Percentiles rank a stretch among this genome's conserved stretches.
phyloP scores from a whole-genome alignment of 2,329 filamentous ascomycete genomes.

The Colletotrichum eremochloae region DNA sequence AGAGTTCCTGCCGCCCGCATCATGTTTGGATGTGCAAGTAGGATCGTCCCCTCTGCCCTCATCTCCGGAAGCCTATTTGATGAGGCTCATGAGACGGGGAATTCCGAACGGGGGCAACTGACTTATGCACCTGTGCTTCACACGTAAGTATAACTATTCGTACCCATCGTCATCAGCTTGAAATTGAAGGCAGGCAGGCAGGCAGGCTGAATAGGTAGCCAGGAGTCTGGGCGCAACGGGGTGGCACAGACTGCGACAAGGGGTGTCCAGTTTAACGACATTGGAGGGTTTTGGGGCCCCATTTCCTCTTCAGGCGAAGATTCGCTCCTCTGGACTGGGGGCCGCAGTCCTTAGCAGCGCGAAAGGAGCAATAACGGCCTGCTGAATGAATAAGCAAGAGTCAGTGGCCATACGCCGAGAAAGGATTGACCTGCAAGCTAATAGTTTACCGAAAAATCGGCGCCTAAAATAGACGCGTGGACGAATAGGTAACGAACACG shows the following conservation, averaged over 20 bases:
- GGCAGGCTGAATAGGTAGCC: constrained; percentile 31
- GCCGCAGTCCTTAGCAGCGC: background rate
- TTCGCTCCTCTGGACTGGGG: background rate
- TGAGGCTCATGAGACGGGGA: constrained; percentile 31
- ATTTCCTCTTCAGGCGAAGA: constrained; percentile 29
- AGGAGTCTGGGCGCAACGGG: constrained; percentile 24
- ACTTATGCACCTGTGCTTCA: constrained; percentile 2
- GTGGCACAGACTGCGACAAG: constrained; percentile 10
- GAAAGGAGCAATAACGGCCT: background rate
- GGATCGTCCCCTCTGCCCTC: constrained; percentile 9
- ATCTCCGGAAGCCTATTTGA: constrained; percentile 27
- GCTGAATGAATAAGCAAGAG: background rate
- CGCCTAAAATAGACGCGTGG: constrained; percentile 31
- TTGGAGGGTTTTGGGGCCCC: constrained; percentile 33
- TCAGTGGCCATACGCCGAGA: background rate
- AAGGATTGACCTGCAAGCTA: constrained; percentile 29
- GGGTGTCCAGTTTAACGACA: constrained; percentile 31
- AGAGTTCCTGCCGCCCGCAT: background rate
- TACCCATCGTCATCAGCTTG: background rate
- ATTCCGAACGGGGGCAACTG: constrained; percentile 14
- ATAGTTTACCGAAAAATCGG: constrained; percentile 35
- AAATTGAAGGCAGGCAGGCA: constrained; percentile 27
- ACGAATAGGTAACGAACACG: constrained; percentile 5
- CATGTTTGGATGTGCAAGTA: constrained; percentile 28
- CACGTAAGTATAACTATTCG: background rate